Evolutionary conservation across 495 filamentous ascomycete species (phyloP).

Genomic region (Penicillium nucicola): DNA sequence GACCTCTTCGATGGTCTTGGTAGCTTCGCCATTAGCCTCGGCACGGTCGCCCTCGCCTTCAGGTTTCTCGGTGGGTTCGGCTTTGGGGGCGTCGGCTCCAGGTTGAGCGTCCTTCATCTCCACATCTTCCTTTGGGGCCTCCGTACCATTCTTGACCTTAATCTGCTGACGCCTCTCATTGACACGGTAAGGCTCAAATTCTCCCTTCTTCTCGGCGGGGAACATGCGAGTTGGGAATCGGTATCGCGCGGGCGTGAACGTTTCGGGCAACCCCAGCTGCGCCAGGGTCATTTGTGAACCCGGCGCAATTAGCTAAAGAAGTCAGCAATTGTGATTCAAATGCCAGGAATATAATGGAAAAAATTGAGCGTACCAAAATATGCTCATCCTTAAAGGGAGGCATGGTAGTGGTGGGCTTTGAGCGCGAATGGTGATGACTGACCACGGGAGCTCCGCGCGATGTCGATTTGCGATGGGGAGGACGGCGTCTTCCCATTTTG

Average conservation of each 20-base stretch:
- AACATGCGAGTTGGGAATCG: conserved; percentile 94
- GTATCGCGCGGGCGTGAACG: conserved; percentile 78
- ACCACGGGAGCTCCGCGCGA: conserved; percentile 20
- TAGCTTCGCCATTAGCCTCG: conserved; percentile 17
- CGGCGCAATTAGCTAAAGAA: conserved; percentile 76
- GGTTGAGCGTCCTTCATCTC: conserved; percentile 39
- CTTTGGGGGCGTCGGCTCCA: conserved; percentile 12
- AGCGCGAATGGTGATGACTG: conserved; percentile 10
- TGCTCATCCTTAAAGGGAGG: conserved; percentile 77
- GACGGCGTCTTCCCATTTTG: conserved; percentile 13
- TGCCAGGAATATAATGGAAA: neutral
- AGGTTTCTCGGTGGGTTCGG: conserved; percentile 8
- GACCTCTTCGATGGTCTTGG: conserved; percentile 42
- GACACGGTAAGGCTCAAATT: conserved; percentile 82
- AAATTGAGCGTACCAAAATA: conserved; percentile 53
- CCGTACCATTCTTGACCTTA: conserved; percentile 34
- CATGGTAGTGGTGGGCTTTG: conserved; percentile 40
- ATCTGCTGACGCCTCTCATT: conserved; percentile 62
- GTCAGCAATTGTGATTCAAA: neutral
- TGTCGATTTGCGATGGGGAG: conserved; percentile 11
- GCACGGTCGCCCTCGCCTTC: conserved; percentile 16
- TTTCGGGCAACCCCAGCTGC: conserved; percentile 88
- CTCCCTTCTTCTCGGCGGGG: conserved; percentile 68
- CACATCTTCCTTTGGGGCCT: conserved; percentile 43
- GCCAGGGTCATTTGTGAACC: conserved; percentile 92